Percentiles rank a stretch among this genome's conserved stretches.
Evolutionary conservation across 2,329 filamentous ascomycete species (phyloP).

Genomic region (Tolypocladium guangdongense): DNA sequence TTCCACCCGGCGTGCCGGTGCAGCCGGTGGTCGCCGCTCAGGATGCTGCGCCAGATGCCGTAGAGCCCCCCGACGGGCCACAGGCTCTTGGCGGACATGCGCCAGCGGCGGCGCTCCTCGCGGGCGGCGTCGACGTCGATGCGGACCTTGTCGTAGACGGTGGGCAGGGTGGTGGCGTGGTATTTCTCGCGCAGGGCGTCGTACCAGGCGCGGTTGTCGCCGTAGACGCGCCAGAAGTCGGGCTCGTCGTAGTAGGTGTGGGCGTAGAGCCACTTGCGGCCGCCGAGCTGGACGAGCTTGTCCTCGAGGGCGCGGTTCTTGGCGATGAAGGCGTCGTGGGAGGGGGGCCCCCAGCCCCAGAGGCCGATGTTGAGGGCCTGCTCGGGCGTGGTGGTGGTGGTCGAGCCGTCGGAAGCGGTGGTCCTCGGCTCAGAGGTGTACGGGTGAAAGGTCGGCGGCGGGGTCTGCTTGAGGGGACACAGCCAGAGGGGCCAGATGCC

Average conservation of each 20-base stretch:
- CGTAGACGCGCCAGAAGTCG: constrained; percentile 59
- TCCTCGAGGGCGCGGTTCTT: constrained; percentile 63
- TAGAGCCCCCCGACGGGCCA: constrained; percentile 49
- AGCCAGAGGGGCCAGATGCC: constrained; percentile 51
- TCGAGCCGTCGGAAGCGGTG: constrained; percentile 3
- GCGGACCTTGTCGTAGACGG: constrained; percentile 60
- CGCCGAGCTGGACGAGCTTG: constrained; percentile 57
- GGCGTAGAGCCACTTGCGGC: constrained; percentile 81
- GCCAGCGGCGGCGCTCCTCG: constrained; percentile 24
- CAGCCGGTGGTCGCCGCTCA: constrained; percentile 43
- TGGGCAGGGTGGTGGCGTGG: constrained; percentile 48
- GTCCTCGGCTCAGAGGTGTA: constrained; percentile 28
- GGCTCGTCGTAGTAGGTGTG: constrained; percentile 71
- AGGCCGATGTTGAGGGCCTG: constrained; percentile 56
- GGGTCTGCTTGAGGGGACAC: constrained; percentile 40
- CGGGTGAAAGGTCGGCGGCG: constrained; percentile 44
- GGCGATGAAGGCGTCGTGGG: constrained; percentile 47
- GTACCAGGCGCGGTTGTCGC: constrained; percentile 45
- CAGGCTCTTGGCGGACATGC: constrained; percentile 32
- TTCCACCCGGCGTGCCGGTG: constrained; percentile 44
- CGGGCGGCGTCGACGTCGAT: constrained; percentile 38
- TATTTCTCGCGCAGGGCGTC: constrained; percentile 52
- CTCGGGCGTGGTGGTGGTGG: constrained; percentile 7
- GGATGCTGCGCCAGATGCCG: constrained; percentile 48
- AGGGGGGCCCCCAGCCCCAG: constrained; percentile 63